Percentiles rank a stretch among this genome's conserved stretches.
phyloP scores from a whole-genome alignment of 1,284 basidiomycete species.

The Marasmius fiardii region DNA sequence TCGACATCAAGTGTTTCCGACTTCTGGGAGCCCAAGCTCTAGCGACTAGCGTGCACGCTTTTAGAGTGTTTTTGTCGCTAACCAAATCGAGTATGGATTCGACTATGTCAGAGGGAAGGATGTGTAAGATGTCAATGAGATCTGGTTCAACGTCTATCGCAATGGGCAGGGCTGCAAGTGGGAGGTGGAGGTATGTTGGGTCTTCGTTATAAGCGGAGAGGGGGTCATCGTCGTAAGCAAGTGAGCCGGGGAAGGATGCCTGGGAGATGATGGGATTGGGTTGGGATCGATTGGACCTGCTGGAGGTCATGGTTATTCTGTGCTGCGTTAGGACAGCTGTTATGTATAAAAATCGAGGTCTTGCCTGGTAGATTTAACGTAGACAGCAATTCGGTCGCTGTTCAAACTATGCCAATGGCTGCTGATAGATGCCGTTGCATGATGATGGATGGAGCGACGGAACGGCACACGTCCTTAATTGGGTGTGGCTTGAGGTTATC shows the following conservation, averaged over 20 bases:
- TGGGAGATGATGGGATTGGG: no score
- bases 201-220: neutral
- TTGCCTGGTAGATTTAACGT: no score
- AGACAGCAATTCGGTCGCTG: no score
- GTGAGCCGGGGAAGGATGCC: neutral
- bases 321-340: no score
- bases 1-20: neutral
- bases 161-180: neutral
- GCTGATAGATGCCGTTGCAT: no score
- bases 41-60: neutral
- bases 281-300: no score
- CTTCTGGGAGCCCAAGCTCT: neutral
- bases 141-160: neutral
- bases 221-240: neutral
- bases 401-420: no score
- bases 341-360: no score
- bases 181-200: neutral
- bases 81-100: conserved; percentile 1
- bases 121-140: neutral
- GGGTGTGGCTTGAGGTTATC: no score
- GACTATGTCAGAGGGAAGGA: neutral
- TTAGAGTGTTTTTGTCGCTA: neutral
- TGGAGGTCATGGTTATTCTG: no score
- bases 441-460: no score
- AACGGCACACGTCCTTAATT: no score